A percentile compares a stretch with the other conserved stretches of the same genome.
Conservation (phyloP, 2,329 filamentous ascomycete genomes). For the Alternaria burnsii region DNA sequence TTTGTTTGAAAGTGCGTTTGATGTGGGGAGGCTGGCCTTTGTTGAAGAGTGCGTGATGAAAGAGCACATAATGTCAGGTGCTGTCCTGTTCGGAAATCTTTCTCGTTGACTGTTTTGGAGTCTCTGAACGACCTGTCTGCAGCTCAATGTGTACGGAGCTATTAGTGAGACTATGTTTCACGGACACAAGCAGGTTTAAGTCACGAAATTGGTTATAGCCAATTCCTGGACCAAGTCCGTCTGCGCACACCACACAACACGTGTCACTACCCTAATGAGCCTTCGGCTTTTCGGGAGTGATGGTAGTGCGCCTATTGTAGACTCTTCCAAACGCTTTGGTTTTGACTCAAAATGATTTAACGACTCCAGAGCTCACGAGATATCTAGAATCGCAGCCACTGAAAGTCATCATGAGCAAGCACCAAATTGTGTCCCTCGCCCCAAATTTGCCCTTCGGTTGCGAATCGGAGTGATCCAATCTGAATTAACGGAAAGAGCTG, state of each 20-base stretch:
- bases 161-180: background rate
- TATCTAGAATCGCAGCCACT: conserved; percentile 37
- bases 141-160: background rate
- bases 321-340: background rate
- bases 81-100: background rate
- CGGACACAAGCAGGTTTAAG: background rate
- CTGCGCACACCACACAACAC: background rate
- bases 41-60: background rate
- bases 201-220: background rate
- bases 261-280: background rate
- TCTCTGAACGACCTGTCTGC: background rate
- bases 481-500: conserved; percentile 39
- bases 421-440: conserved; percentile 43
- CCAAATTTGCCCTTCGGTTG: conserved; percentile 38
- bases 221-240: background rate
- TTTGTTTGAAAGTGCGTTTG: background rate
- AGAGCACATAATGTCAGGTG: background rate
- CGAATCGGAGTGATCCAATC: conserved; percentile 38
- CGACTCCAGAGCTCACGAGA: background rate
- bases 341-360: background rate
- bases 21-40: background rate
- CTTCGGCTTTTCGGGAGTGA: background rate
- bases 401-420: conserved; percentile 41
- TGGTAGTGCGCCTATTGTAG: background rate
- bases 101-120: background rate